Percentiles rank a stretch among this genome's conserved stretches.
These are phyloP conservation scores for Babesia bovis DNA, from an alignment of 169 alveolate species.

Conservation along the genomic window DNA sequence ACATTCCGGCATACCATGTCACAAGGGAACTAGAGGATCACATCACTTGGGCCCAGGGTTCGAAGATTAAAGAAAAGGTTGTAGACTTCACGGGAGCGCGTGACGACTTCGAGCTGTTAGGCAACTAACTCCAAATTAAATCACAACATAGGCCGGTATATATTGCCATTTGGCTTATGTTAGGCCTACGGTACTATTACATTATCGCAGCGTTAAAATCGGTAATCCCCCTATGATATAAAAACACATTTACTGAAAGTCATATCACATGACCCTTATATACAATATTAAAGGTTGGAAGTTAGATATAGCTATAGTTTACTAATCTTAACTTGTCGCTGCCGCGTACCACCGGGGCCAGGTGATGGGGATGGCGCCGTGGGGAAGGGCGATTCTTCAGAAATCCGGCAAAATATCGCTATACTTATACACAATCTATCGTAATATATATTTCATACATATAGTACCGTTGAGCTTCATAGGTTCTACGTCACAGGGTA, in stretches of 20 bases:
- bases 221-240: background rate
- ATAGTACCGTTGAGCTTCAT: background rate
- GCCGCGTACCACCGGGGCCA: background rate
- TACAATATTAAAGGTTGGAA: too few relatives aligned
- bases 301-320: too few relatives aligned
- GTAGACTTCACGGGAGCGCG: constrained; percentile 63
- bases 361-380: constrained; percentile 28
- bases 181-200: background rate
- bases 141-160: too few relatives aligned
- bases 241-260: background rate
- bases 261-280: background rate
- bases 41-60: constrained; percentile 95
- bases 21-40: constrained; percentile 95
- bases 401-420: too few relatives aligned
- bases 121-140: constrained; percentile 62
- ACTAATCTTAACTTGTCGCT: too few relatives aligned
- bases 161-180: background rate
- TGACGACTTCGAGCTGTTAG: constrained; percentile 77
- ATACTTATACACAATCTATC: too few relatives aligned
- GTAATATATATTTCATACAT: background rate
- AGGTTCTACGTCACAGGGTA: background rate
- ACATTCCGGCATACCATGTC: constrained; percentile 95
- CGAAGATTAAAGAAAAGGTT: constrained; percentile 82
- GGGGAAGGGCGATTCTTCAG: constrained; percentile 13
- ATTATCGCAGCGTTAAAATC: background rate